These are phyloP conservation scores for Limnomonas spitsbergensis DNA, from an alignment of 139 green algal genomes.

Conservation along the genomic window DNA sequence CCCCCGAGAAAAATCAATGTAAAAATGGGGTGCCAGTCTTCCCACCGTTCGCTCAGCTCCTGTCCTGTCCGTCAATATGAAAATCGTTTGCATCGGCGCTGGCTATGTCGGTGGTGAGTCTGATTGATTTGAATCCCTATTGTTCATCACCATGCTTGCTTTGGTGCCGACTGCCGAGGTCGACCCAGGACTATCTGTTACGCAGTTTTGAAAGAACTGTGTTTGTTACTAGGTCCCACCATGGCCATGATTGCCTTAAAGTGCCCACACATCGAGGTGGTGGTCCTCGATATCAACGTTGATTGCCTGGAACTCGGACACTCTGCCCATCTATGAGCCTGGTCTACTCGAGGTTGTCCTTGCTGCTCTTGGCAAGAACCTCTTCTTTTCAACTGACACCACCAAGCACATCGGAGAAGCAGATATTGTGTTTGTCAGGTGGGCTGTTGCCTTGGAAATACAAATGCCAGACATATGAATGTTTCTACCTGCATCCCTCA, in stretches of 20 bases:
- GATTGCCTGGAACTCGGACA: slow-evolving; percentile 89
- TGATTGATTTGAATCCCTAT: neutral
- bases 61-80: too few relatives aligned
- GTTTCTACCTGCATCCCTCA: too few relatives aligned
- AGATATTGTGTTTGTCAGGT: slow-evolving; percentile 96
- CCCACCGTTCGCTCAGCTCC: too few relatives aligned
- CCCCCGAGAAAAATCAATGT: too few relatives aligned
- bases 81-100: slow-evolving; percentile 63
- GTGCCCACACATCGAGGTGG: slow-evolving; percentile 90
- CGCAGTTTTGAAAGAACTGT: neutral
- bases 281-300: slow-evolving; percentile 93
- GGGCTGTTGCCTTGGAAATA: too few relatives aligned
- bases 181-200: neutral
- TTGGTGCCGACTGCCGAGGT: neutral
- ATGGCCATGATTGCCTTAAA: slow-evolving; percentile 94
- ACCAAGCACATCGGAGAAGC: slow-evolving; percentile 89
- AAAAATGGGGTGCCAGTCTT: too few relatives aligned
- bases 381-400: slow-evolving; percentile 96
- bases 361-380: slow-evolving; percentile 75
- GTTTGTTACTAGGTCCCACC: slow-evolving; percentile 72
- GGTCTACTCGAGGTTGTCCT: slow-evolving; percentile 91
- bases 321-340: slow-evolving; percentile 96
- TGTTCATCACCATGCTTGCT: neutral
- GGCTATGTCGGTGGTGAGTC: slow-evolving; percentile 75
- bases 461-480: too few relatives aligned